phyloP scores from a whole-genome alignment of 2,329 filamentous ascomycete genomes.

The Coniella vitis region DNA sequence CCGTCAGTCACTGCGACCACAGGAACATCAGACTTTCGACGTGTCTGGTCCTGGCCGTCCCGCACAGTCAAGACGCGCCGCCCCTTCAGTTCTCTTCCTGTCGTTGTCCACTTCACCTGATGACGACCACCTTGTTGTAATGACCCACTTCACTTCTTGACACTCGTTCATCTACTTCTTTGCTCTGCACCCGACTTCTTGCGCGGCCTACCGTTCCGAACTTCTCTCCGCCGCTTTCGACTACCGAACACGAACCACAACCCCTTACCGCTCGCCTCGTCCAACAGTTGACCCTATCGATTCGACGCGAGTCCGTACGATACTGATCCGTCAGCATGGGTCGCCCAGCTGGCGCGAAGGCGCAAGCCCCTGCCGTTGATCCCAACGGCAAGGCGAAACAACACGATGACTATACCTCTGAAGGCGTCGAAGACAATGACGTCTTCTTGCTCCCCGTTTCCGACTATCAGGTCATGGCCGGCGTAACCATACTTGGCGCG shows the following conservation, averaged over 20 bases:
- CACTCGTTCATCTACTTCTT: conserved; percentile 29
- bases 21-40: conserved; percentile 8
- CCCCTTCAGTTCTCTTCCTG: conserved; percentile 19
- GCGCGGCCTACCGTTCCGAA: background rate
- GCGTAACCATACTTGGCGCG: conserved; percentile 68
- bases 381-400: conserved; percentile 26
- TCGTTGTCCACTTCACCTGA: conserved; percentile 18
- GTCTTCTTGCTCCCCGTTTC: conserved; percentile 77
- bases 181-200: conserved; percentile 3
- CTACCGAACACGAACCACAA: too few relatives aligned
- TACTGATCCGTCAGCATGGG: conserved; percentile 27
- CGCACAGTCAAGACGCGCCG: conserved; percentile 14
- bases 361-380: conserved; percentile 22
- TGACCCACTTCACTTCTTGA: conserved; percentile 33
- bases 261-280: background rate
- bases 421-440: conserved; percentile 82
- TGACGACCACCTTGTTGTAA: conserved; percentile 34
- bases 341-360: conserved; percentile 32
- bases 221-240: too few relatives aligned
- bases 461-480: conserved; percentile 72
- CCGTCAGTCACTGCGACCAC: conserved; percentile 8
- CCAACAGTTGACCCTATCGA: conserved; percentile 4
- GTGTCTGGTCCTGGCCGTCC: background rate
- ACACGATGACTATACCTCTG: conserved; percentile 60
- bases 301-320: background rate